Evolutionary conservation across 2,329 filamentous ascomycete species (phyloP).

Genomic region (Apiospora rasikravindrae): DNA sequence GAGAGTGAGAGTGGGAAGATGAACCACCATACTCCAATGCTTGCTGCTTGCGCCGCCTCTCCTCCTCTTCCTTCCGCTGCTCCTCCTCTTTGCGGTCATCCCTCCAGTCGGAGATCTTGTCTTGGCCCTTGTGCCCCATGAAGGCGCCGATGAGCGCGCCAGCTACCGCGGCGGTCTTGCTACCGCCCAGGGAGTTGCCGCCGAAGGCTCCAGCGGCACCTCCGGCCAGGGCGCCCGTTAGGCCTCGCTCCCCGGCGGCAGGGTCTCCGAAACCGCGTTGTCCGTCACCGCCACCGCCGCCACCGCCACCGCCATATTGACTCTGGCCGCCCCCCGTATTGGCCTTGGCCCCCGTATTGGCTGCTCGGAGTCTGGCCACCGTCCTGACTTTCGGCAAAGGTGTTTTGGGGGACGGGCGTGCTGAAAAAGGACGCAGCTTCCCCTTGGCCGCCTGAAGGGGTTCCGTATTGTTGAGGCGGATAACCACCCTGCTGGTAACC

Average conservation of each 20-base stretch:
- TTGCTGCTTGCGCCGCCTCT: slow-evolving; percentile 34
- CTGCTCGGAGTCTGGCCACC: background rate
- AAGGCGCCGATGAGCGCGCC: slow-evolving; percentile 48
- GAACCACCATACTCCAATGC: slow-evolving; percentile 1
- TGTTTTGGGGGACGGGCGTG: background rate
- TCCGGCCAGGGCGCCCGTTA: slow-evolving; percentile 48
- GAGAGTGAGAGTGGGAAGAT: background rate
- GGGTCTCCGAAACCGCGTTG: background rate
- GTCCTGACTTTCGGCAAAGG: slow-evolving; percentile 14
- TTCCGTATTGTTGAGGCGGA: slow-evolving; percentile 8
- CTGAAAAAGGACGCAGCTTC: background rate
- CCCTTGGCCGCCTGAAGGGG: background rate
- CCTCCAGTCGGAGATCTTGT: slow-evolving; percentile 42
- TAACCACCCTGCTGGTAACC: background rate
- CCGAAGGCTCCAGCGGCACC: slow-evolving; percentile 47
- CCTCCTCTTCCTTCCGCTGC: slow-evolving; percentile 27
- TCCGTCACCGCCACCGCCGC: background rate
- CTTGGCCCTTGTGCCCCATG: slow-evolving; percentile 48
- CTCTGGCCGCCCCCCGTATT: background rate
- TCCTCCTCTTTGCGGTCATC: slow-evolving; percentile 44
- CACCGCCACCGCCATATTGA: background rate
- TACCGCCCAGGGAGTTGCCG: slow-evolving; percentile 46
- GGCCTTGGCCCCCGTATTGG: background rate
- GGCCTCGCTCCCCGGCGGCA: slow-evolving; percentile 45
- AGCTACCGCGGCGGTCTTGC: slow-evolving; percentile 33